These are phyloP conservation scores for Phytophthora ramorum DNA, from an alignment of 352 stramenopile genomes.

Conservation along the genomic window DNA sequence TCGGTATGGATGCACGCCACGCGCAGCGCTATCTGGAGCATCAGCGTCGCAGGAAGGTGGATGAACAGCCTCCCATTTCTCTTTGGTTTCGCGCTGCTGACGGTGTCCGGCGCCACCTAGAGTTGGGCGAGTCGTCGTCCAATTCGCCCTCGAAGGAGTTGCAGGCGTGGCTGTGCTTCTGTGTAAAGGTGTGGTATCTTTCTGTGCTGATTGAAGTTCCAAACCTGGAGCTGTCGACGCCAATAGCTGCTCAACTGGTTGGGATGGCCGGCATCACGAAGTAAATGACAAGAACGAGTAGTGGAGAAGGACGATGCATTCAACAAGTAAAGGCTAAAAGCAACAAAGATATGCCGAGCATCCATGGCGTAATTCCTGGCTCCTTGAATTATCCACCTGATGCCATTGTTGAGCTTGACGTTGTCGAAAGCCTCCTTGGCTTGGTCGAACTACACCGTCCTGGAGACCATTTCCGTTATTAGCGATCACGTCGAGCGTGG, in stretches of 20 bases:
- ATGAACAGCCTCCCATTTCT: conserved; percentile 35
- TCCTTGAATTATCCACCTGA: conserved; percentile 43
- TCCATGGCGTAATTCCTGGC: conserved; percentile 19
- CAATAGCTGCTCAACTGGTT: conserved; percentile 4
- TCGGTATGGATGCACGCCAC: too few relatives aligned
- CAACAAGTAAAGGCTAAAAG: conserved; percentile 6
- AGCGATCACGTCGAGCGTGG: conserved; percentile 36
- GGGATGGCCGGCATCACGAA: conserved; percentile 13
- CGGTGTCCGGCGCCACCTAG: conserved; percentile 32
- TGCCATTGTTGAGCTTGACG: conserved; percentile 34
- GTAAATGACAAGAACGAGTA: too few relatives aligned
- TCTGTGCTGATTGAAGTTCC: conserved; percentile 40
- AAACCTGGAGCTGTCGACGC: conserved; percentile 1
- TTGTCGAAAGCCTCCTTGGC: conserved; percentile 41
- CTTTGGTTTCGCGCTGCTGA: conserved; percentile 52
- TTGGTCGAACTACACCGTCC: conserved; percentile 35
- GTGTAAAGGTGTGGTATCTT: conserved; percentile 67
- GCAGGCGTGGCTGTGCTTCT: too few relatives aligned
- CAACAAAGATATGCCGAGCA: neutral
- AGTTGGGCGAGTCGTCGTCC: conserved; percentile 18
- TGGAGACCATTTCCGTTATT: conserved; percentile 34
- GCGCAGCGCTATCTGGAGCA: conserved; percentile 43
- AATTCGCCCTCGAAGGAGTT: conserved; percentile 22
- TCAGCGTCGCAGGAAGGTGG: conserved; percentile 28
- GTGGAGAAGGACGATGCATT: conserved; percentile 15